Evolutionary conservation across 2,329 filamentous ascomycete genomes (phyloP), one percentile per base, ranked within the genome.

Genomic region (Colletotrichum simmondsii): DNA sequence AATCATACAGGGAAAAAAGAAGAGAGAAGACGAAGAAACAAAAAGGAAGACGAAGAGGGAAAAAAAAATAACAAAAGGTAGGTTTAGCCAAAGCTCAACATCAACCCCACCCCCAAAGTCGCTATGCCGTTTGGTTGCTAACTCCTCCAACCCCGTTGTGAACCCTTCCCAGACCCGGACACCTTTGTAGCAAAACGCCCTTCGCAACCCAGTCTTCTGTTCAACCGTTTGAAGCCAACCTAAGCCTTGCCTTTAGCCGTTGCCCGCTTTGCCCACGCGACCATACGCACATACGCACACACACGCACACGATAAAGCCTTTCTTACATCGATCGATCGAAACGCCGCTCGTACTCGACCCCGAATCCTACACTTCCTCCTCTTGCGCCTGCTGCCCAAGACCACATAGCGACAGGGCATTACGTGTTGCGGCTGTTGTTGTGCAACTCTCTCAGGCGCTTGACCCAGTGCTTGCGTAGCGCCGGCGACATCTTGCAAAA

Each of bases 401-500:
- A 30, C 30, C 24, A 46, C 42, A 10, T 19, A 1, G 42, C 7
- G 19, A 7, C 16, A n/a, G 19, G 42, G 42, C 19, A 19, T 19
- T 68, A 79, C 77, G 37, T 82, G 19, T 73, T 73, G 54, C 66
- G 71, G 49, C 71, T 70, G 60, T 73, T 73, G 71, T 82, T 83
- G 68, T 85, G 83, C 61, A 84, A 79, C 75, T 90, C 88, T 30
- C 87, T 80, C 67, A 90, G 80, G 67, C 86, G 80, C 76, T 84
- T 86, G 2, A 91, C 86, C 89, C 89, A 91, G 76, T 91, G 88
- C 72, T 85, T 83, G 60, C 89, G 83, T 73, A 91, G 79, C 12
- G 79, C 78, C 2, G 83, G 80, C 0, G 88, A 86, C 88, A 91
- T 91, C 81, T 91, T 91, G 82, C 88, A 90, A 75, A 91, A 91